Evolutionary conservation across 2,329 filamentous ascomycete species (phyloP).

Genomic region (Meredithiella fracta): DNA sequence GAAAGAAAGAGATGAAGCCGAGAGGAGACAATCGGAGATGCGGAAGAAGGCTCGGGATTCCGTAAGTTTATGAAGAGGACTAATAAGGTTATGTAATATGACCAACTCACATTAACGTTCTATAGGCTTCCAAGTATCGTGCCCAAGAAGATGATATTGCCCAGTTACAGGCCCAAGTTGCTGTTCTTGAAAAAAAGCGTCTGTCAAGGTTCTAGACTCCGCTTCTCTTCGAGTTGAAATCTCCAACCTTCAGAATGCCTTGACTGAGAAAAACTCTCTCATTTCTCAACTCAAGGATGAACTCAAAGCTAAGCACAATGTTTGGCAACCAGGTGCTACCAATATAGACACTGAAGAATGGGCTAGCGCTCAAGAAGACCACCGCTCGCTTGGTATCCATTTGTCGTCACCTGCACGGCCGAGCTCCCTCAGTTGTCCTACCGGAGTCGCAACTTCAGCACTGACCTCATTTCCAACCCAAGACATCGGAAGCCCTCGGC

Average conservation of each 20-base stretch:
- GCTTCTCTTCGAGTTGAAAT: background rate
- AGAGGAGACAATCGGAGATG: constrained; percentile 69
- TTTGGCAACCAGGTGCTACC: constrained; percentile 2
- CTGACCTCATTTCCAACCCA: constrained; percentile 5
- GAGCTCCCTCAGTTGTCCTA: constrained; percentile 8
- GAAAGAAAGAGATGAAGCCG: constrained; percentile 77
- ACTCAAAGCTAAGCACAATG: constrained; percentile 1
- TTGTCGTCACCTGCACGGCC: background rate
- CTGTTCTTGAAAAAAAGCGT: background rate
- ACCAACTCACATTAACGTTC: background rate
- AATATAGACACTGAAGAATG: background rate
- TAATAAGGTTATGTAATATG: background rate
- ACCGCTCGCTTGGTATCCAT: background rate
- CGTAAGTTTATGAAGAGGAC: constrained; percentile 31
- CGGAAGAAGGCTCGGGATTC: constrained; percentile 78
- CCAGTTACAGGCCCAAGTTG: constrained; percentile 32
- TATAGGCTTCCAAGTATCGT: constrained; percentile 8
- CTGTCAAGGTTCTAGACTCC: background rate
- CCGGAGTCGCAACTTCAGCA: constrained; percentile 1
- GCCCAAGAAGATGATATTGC: constrained; percentile 73
- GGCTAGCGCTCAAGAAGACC: background rate
- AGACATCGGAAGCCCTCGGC: background rate
- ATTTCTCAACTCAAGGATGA: constrained; percentile 7
- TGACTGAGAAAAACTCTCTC: background rate
- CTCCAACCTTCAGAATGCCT: background rate